These are phyloP conservation scores for Lasiosphaeria hispida DNA, from an alignment of 495 filamentous ascomycete genomes.

Conservation along the genomic window DNA sequence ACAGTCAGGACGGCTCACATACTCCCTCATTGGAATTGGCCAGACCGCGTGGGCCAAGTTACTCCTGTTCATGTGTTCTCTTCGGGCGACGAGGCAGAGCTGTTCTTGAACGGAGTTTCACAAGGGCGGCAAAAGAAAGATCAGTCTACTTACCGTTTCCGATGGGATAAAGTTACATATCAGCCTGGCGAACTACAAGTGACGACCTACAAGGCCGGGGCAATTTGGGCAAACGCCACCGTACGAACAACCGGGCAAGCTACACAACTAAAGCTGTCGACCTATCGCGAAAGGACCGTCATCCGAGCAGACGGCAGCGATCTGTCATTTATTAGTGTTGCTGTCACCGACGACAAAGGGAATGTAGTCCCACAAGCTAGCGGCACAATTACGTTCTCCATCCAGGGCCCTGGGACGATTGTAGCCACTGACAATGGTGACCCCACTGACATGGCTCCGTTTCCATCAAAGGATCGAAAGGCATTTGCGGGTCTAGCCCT, in stretches of 20 bases:
- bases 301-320: slow-evolving; percentile 42
- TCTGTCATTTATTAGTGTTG: slow-evolving; percentile 42
- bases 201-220: slow-evolving; percentile 42
- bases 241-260: slow-evolving; percentile 35
- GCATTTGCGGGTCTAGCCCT: slow-evolving; percentile 45
- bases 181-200: slow-evolving; percentile 43
- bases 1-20: slow-evolving; percentile 43
- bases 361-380: slow-evolving; percentile 35
- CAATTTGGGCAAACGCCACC: slow-evolving; percentile 41
- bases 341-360: slow-evolving; percentile 40
- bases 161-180: slow-evolving; percentile 48
- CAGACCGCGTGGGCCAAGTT: slow-evolving; percentile 39
- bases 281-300: slow-evolving; percentile 29
- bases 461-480: slow-evolving; percentile 41
- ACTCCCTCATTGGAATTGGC: slow-evolving; percentile 53
- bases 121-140: slow-evolving; percentile 34
- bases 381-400: slow-evolving; percentile 40
- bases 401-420: slow-evolving; percentile 41
- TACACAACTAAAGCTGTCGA: slow-evolving; percentile 29
- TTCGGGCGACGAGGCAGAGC: slow-evolving; percentile 46
- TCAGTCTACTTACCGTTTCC: slow-evolving; percentile 41
- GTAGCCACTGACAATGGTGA: slow-evolving; percentile 50
- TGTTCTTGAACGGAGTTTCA: slow-evolving; percentile 50
- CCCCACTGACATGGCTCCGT: slow-evolving; percentile 41
- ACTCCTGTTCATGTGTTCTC: slow-evolving; percentile 53